A percentile compares a stretch with the other conserved stretches of the same genome.
Conservation (phyloP, 495 filamentous ascomycete genomes). For the Aspergillus homomorphus region DNA sequence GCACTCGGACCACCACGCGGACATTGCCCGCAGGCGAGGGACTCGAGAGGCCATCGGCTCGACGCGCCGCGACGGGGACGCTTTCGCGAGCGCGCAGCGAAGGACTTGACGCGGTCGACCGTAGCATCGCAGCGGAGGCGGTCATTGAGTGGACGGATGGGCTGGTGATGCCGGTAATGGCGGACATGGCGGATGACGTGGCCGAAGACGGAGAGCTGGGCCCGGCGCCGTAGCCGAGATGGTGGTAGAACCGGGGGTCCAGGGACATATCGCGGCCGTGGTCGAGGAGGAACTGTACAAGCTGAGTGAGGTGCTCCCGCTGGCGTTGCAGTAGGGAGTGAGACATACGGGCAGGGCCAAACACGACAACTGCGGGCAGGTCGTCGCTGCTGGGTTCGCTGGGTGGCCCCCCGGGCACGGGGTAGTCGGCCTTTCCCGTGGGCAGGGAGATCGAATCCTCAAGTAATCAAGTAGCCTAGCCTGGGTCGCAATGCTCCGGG, state of each 20-base stretch:
- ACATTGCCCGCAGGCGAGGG: conserved; percentile 73
- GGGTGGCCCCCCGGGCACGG: conserved; percentile 3
- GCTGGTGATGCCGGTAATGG: conserved; percentile 51
- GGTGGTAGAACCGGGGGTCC: conserved; percentile 54
- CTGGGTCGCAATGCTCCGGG: neutral
- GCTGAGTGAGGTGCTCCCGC: conserved; percentile 45
- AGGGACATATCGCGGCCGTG: conserved; percentile 52
- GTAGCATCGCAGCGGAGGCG: conserved; percentile 56
- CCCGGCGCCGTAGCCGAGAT: conserved; percentile 39
- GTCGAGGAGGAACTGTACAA: conserved; percentile 48
- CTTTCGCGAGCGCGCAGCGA: conserved; percentile 73
- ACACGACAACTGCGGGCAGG: conserved; percentile 18
- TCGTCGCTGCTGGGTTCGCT: conserved; percentile 11
- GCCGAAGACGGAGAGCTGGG: conserved; percentile 54
- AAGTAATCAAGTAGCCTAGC: neutral
- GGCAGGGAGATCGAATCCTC: neutral
- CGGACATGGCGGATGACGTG: conserved; percentile 53
- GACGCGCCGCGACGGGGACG: conserved; percentile 41
- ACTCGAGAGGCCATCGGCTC: conserved; percentile 32
- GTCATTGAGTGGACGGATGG: conserved; percentile 51
- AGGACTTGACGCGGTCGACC: conserved; percentile 51
- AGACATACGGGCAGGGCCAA: conserved; percentile 39
- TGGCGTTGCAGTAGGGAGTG: conserved; percentile 36
- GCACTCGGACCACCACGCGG: conserved; percentile 86
- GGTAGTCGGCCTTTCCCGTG: conserved; percentile 4